phyloP scores from a whole-genome alignment of 2,329 filamentous ascomycete genomes.

The Cordyceps javanica region DNA sequence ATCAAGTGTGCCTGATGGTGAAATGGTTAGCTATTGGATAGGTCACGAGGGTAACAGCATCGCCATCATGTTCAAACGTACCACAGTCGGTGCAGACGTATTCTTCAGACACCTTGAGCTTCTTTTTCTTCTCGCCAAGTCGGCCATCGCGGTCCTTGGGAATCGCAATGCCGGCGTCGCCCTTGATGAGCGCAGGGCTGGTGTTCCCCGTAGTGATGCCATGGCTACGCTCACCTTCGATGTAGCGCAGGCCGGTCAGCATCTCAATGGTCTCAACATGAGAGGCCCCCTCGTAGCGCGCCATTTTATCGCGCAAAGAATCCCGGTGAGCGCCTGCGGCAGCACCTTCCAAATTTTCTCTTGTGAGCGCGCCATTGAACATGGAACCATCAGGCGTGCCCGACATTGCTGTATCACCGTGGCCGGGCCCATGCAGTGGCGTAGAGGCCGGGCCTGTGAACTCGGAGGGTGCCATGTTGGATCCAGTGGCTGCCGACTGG shows the following conservation, averaged over 20 bases:
- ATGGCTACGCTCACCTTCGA: slow-evolving; percentile 80
- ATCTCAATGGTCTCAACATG: slow-evolving; percentile 89
- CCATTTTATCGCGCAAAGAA: slow-evolving; percentile 79
- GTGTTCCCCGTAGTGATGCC: slow-evolving; percentile 83
- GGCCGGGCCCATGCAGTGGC: slow-evolving; percentile 23
- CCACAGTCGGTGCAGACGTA: slow-evolving; percentile 96
- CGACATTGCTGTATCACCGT: slow-evolving; percentile 30
- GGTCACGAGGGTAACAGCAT: no score
- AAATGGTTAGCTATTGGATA: background rate
- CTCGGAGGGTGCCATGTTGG: slow-evolving; percentile 43
- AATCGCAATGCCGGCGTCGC: slow-evolving; percentile 81
- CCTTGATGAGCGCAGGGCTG: slow-evolving; percentile 74
- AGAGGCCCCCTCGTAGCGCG: slow-evolving; percentile 66
- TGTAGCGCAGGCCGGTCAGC: slow-evolving; percentile 81
- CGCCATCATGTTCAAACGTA: no score
- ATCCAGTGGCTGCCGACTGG: slow-evolving; percentile 46
- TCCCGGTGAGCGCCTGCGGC: slow-evolving; percentile 61
- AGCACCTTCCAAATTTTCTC: slow-evolving; percentile 72
- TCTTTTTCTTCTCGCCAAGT: slow-evolving; percentile 75
- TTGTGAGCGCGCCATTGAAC: slow-evolving; percentile 64
- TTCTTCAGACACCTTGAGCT: slow-evolving; percentile 74
- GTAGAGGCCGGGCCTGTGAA: slow-evolving; percentile 31
- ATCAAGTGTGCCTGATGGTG: slow-evolving; percentile 62
- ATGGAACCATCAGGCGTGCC: slow-evolving; percentile 58
- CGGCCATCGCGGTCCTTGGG: slow-evolving; percentile 70